Evolutionary conservation across 495 filamentous ascomycete species (phyloP), one percentile per base, ranked within the genome.

Genomic region (Penicillium atrosanguineum): DNA sequence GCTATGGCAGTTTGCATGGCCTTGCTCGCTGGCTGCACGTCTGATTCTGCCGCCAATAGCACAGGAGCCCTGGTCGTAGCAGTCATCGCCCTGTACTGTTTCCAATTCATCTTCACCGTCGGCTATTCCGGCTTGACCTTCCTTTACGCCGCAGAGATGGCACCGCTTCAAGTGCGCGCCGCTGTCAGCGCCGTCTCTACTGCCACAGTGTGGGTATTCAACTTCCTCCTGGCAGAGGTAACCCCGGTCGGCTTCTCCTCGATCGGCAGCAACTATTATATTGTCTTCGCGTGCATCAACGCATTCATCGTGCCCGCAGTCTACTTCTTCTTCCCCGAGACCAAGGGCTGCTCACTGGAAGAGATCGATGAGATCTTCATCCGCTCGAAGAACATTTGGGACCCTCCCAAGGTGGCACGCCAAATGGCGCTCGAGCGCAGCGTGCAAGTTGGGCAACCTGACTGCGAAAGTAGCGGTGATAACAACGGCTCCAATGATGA

Each of bases 361-460:
- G 87, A 90, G 65, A 88, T 90, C 48, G 87, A 90, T 61, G 79
- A 88, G 56, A 85, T 87, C 62, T 88, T 88, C 50, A 44, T 63
- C 19, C 67, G 61, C 53, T 70, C 68, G 18, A 62, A 60, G 21
- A 60, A 19, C 28, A 60, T 68, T 20, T 63, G 69, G 15, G 69
- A 70, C 48, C 62, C 68, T 31, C 61, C 64, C 1, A 50, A 54
- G 1, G 45, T 72, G 36, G 68, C 66, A 1, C 40, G 61, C 8
- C 39, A 43, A 3, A 41, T 71, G 56, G 65, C 62, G 1, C 31
- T 12, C 11, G 31, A 34, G 31, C 31, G 31, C 8, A 28, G 46
- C 45, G 47, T 57, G 5, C 39, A 46, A 37, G 50, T 48, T 15
- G 29, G 15, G 11, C 38, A 44, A 11, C 59, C 56, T 16, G 49